A percentile compares a stretch with the other conserved stretches of the same genome.
Evolutionary conservation across 1,139 yeast genomes (phyloP).

Genomic region (Geotrichum bryndzae): DNA sequence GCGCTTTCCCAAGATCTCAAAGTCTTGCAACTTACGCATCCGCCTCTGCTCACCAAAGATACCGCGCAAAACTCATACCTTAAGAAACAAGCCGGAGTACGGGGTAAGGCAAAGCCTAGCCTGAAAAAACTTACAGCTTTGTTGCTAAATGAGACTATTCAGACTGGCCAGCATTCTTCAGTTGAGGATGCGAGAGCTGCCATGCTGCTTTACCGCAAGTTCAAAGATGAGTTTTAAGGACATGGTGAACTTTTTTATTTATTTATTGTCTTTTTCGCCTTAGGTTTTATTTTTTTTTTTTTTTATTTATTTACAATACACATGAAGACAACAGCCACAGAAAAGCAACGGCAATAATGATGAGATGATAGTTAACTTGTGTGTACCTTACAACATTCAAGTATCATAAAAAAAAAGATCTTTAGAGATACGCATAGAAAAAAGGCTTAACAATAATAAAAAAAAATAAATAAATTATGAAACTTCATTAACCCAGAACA

Average conservation of each 20-base stretch:
- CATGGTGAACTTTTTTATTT: conserved; percentile 25
- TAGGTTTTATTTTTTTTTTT: neutral
- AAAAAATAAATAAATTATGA: neutral
- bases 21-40: conserved; percentile 61
- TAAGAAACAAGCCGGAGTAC: conserved; percentile 43
- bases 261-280: neutral
- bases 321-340: neutral
- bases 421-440: neutral
- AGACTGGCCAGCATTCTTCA: conserved; percentile 72
- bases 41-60: conserved; percentile 59
- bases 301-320: neutral
- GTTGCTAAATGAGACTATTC: conserved; percentile 58
- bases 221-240: conserved; percentile 51
- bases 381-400: neutral
- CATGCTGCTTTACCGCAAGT: conserved; percentile 65
- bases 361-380: neutral
- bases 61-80: conserved; percentile 62
- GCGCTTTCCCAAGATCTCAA: conserved; percentile 75
- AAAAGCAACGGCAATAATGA: neutral
- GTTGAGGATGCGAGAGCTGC: conserved; percentile 89
- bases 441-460: neutral
- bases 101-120: conserved; percentile 60
- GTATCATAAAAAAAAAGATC: neutral
- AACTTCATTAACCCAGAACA: neutral
- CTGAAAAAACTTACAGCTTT: conserved; percentile 59